Evolutionary conservation across 345 rosid genomes (phyloP).

Genomic region (Draba incana): DNA sequence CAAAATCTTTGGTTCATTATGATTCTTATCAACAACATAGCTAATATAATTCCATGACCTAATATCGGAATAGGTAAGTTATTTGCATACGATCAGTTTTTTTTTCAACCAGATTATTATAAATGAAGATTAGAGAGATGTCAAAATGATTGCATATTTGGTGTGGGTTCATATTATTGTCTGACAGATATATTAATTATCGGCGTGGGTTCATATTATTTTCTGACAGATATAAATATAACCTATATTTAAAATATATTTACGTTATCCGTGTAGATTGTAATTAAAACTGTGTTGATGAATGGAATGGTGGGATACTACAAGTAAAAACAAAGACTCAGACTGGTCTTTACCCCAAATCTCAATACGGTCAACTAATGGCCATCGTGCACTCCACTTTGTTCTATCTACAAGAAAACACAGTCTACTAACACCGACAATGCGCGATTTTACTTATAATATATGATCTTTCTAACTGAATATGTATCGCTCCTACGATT

Average conservation of each 20-base stretch:
- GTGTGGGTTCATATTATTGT: too few species aligned
- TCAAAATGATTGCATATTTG: too few species aligned
- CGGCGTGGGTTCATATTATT: neutral
- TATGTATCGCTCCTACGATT: too few species aligned
- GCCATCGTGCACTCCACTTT: conserved; percentile 31
- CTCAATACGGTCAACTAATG: conserved; percentile 16
- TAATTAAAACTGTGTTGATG: neutral
- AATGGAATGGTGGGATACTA: neutral
- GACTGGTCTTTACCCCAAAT: conserved; percentile 13
- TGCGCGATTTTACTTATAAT: neutral
- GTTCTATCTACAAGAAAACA: neutral
- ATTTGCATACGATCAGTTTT: neutral
- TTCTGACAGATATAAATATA: too few species aligned
- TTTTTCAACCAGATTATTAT: too few species aligned
- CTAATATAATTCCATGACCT: neutral
- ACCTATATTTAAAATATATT: neutral
- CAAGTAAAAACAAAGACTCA: conserved; percentile 30
- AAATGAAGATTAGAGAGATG: too few species aligned
- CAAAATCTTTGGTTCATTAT: neutral
- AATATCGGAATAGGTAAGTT: neutral
- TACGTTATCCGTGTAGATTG: neutral
- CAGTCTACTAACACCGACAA: conserved; percentile 2
- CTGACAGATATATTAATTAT: too few species aligned
- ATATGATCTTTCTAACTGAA: neutral
- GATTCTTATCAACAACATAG: neutral